phyloP scores from a whole-genome alignment of 148 eudicot species.

The Cornus florida region DNA sequence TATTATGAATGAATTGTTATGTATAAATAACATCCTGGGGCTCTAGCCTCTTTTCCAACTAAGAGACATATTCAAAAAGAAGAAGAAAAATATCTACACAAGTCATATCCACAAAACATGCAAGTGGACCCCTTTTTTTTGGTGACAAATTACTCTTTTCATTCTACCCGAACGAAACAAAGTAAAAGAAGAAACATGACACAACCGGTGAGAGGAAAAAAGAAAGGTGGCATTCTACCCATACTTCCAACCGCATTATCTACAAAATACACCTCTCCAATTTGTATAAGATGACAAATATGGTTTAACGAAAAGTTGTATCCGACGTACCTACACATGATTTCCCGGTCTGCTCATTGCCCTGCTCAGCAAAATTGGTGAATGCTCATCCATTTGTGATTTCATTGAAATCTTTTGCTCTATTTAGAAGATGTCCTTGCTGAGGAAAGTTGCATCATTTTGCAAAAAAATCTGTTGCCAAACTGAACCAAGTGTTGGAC shows the following conservation, averaged over 20 bases:
- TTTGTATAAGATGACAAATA: neutral
- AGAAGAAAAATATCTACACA: neutral
- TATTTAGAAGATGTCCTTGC: neutral
- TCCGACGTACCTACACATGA: neutral
- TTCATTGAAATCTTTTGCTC: neutral
- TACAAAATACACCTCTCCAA: conserved; percentile 4
- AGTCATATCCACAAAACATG: neutral
- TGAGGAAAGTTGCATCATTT: neutral
- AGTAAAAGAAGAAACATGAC: neutral
- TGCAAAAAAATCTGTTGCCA: neutral
- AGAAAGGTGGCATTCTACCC: neutral
- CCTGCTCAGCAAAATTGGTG: neutral
- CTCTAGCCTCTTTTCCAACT: neutral
- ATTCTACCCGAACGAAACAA: neutral
- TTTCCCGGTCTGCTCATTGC: neutral
- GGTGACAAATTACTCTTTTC: neutral
- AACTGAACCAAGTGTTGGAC: neutral
- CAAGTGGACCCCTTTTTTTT: neutral
- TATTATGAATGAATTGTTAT: neutral
- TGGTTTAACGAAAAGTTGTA: neutral
- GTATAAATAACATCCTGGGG: neutral
- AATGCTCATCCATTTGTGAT: neutral
- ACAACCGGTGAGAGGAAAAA: neutral
- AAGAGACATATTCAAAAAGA: neutral
- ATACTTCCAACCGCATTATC: conserved; percentile 9